Evolutionary conservation across 257 asterid species (phyloP), one percentile per base, ranked within the genome.

Genomic region (Capsicum chinense): DNA sequence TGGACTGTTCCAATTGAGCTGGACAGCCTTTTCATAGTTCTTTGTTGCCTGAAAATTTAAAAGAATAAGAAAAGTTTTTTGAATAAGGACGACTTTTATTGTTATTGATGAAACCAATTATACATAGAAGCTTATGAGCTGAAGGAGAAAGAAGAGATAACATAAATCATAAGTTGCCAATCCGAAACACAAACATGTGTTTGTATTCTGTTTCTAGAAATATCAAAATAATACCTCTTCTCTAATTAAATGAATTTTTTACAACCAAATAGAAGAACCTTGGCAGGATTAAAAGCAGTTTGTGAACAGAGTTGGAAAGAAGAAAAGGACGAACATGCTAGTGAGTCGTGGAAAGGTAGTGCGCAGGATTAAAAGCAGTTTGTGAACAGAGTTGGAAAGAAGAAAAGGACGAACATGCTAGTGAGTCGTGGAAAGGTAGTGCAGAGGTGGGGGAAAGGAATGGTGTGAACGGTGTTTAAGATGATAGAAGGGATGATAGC

Each of bases 1-100:
- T 81, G 99, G 99, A 89, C 99, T 97, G 90, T 97, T 97, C 99
- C 99, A 97, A 83, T 94, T 95, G 87, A 97, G 99, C 86, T 95
- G 95, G 69, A 97, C 98, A 63, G 99, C 99, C 88, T 93, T 97
- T 84, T 95, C 99, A 80, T 97, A 97, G 67, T 97, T 94, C 85
- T 90, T 93, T 80, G 99, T 92, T 58, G 99, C 99, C 99, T 97
- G 95, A 83, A 89, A 84, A 88, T 71, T 37, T 83, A 80, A 54
- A 83, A 87, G 83, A 79, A 88, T 56, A 84, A 81, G 81, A 79
- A 64, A 70, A 85, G 15, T 39, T 17, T 47, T 52, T 85, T 63
- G 54, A 83, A 35, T 9, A 48, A n/a, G 48, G 78, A 54, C 17
- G 14, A 68, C 47, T 60, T 35, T 83, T 3, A 44, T 59, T 37